Evolutionary conservation across 2,329 filamentous ascomycete genomes (phyloP), one percentile per base, ranked within the genome.

Genomic region (Talaromyces sp.): DNA sequence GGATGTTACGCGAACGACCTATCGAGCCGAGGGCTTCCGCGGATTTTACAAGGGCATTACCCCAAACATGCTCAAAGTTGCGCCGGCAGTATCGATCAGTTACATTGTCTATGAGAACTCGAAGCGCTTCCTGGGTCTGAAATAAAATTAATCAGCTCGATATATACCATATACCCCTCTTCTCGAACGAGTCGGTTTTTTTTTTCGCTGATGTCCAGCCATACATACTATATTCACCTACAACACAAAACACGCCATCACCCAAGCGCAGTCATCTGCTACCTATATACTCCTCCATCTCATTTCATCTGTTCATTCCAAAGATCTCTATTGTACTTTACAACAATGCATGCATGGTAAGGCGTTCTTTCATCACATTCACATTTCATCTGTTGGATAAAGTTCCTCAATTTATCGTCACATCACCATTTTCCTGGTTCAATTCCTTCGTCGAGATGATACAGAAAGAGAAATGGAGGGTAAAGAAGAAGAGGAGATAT

Each of bases 41-140:
- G 95, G 95, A 2, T 82, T 99, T 65, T 99, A 97, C 84, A 97
- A 96, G 79, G 95, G 95, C 1, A 83, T 98, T 69, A 97, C 94
- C 49, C 95, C 95, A 5, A 99, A 98, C 75, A 82, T 99, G 45
- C 84, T 99, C 71, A 99, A 99, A 82, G 95, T 99, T 41, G 93
- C 95, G 10, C 95, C 95, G 2, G 93, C 95, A 35, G 89, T 99
- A 62, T 97, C 93, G 72, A 98, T 99, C 75, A 93, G 92, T 63
- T 97, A 95, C 83, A 87, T 96, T 73, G 90, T 95, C 67, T 97
- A 97, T 74, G 93, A 97, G 80, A 95, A 95, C 74, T 88, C 91
- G 63, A 97, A 97, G 83, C 86, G 84, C 71, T 75, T 90, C 39
- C 82, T 96, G 69, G 82, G 80, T 22, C 71, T 85, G 65, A 78